A percentile compares a stretch with the other conserved stretches of the same genome.
phyloP scores from a whole-genome alignment of 768 basidiomycete genomes.

The Tylopilus balloui region DNA sequence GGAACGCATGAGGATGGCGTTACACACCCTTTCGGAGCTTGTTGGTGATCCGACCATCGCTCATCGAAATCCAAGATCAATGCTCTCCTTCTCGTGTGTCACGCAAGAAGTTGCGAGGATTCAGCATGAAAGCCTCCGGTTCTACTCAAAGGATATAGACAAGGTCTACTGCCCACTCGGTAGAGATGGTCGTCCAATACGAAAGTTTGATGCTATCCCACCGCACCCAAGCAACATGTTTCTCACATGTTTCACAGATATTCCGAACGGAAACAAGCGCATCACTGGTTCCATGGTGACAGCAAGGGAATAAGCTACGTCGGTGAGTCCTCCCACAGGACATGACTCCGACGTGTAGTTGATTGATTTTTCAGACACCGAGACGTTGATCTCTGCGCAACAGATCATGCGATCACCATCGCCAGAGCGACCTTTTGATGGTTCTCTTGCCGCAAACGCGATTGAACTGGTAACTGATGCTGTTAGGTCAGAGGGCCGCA shows the following conservation, averaged over 20 bases:
- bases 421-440: constrained; percentile 25
- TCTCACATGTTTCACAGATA: constrained; percentile 36
- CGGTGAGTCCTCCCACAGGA: constrained; percentile 33
- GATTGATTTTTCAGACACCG: constrained; percentile 16
- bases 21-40: constrained; percentile 51
- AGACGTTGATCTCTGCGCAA: constrained; percentile 19
- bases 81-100: constrained; percentile 66
- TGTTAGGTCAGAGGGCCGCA: constrained; percentile 37
- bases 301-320: constrained; percentile 53
- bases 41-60: constrained; percentile 42
- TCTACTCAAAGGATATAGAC: constrained; percentile 42
- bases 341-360: constrained; percentile 1
- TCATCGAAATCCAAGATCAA: constrained; percentile 50
- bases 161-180: constrained; percentile 54
- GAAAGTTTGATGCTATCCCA: constrained; percentile 45
- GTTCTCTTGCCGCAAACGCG: constrained; percentile 30
- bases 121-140: constrained; percentile 46
- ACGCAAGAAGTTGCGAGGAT: constrained; percentile 45
- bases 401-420: constrained; percentile 16
- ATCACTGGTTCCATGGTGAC: constrained; percentile 62
- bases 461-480: constrained; percentile 38
- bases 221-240: not conserved
- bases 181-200: constrained; percentile 53
- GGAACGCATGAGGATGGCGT: constrained; percentile 53
- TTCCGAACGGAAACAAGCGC: constrained; percentile 49